Base-by-base conservation (phyloP, 192 early-diverging fungal genomes). In the Coemansia sp. region DNA sequence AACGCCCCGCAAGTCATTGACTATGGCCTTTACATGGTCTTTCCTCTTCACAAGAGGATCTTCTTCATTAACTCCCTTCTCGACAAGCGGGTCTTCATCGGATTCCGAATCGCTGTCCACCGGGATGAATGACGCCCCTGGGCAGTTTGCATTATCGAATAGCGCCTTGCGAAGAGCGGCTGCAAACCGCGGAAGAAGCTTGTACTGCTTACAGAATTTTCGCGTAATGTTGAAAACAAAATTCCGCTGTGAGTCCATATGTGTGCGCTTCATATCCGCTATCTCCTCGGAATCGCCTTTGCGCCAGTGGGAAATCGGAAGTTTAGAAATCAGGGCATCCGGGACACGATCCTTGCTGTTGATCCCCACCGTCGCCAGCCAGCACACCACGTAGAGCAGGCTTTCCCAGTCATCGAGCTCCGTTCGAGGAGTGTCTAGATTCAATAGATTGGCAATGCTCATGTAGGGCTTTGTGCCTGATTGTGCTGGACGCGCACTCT, bases 391-490 rank as follows among this genome's bases (percentile, higher is more conserved):
- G 46, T 60, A 64, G 4, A 67, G 33, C 18, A 67, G 29, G 24
- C 54, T 62, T 30, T 74, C 71, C 52, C 60, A 55, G 30, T 67
- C 60, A 40, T 74, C 57, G 12, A 68, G 53, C 6, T 4, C 22
- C 1, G 51, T 51, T 51, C 56, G 44, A 5, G 8, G 4, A 3
- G 21, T 44, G 29, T 35, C 19, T 6, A 25, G 23, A 0, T 45
- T 33, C 4, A 32, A 46, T 2, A 75, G 54, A 5, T 75, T 74
- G 35, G 58, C 53, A 25, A 67, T 73, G 43, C 64, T 67, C 64
- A 73, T 73, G 43, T 54, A 74, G 12, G 66, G 72, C 0, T 65
- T 51, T 8, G 72, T 75, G 1, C 56, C 66, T 0, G 58, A 52
- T 21, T 51, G 24, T 25, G 29, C 50, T 6, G 27, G 12, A 6